These are phyloP conservation scores for Gracilaria gracilis DNA, from an alignment of 23 red algal genomes.

Conservation along the genomic window DNA sequence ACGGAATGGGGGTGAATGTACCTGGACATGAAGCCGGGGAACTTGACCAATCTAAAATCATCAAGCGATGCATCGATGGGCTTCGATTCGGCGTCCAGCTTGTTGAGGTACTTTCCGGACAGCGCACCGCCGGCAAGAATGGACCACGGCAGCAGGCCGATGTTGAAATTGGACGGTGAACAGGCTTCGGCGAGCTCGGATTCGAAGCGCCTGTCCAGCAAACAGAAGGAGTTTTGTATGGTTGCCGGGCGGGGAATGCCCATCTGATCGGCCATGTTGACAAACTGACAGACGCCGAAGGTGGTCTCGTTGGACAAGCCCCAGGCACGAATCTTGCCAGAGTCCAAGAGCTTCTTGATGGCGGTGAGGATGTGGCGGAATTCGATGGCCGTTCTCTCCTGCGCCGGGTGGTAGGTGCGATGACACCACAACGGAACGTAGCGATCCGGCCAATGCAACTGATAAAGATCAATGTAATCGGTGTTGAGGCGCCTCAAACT, in stretches of 20 bases:
- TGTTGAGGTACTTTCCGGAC: slow-evolving; percentile 84
- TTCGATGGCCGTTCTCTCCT: slow-evolving; percentile 29
- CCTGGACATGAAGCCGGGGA: slow-evolving; percentile 57
- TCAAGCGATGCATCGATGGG: background rate
- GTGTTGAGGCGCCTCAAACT: slow-evolving; percentile 75
- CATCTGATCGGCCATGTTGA: slow-evolving; percentile 46
- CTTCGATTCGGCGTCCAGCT: background rate
- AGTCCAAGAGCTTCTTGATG: slow-evolving; percentile 78
- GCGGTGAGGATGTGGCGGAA: slow-evolving; percentile 65
- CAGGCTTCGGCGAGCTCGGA: slow-evolving; percentile 80
- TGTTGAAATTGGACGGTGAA: slow-evolving; percentile 71
- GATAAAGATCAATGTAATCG: slow-evolving; percentile 94
- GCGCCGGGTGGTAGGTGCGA: slow-evolving; percentile 42
- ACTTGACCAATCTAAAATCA: slow-evolving; percentile 61
- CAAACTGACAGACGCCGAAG: slow-evolving; percentile 75
- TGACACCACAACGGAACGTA: slow-evolving; percentile 79
- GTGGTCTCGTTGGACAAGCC: slow-evolving; percentile 94
- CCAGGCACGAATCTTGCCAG: slow-evolving; percentile 85
- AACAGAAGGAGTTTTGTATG: slow-evolving; percentile 89
- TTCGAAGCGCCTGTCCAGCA: slow-evolving; percentile 85
- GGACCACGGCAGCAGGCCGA: slow-evolving; percentile 83
- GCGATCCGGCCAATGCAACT: slow-evolving; percentile 96
- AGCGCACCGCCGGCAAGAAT: slow-evolving; percentile 87
- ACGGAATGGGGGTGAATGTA: background rate
- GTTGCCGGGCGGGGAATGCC: slow-evolving; percentile 79